Conservation (phyloP, 2,329 filamentous ascomycete species). For the Fusarium compactum region DNA sequence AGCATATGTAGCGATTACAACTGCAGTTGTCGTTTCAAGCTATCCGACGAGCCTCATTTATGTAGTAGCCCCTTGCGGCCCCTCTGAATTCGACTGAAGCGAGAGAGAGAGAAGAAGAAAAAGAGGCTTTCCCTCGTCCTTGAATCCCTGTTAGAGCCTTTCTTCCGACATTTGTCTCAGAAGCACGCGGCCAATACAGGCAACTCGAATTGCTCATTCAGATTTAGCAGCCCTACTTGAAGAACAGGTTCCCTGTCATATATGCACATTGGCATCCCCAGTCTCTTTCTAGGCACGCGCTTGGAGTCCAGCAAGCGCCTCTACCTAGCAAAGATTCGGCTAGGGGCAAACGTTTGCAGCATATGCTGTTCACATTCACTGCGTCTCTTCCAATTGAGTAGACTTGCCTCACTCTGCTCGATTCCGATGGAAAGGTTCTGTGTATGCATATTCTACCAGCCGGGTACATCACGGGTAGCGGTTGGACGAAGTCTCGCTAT, state of each 20-base stretch:
- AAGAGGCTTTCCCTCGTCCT: background rate
- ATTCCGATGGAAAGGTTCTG: slow-evolving; percentile 19
- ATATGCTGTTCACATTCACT: slow-evolving; percentile 26
- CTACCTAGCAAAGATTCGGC: slow-evolving; percentile 37
- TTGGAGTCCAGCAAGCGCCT: slow-evolving; percentile 42
- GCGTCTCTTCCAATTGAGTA: slow-evolving; percentile 22
- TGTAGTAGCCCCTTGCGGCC: background rate
- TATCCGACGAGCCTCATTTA: background rate
- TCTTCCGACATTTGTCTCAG: slow-evolving; percentile 39
- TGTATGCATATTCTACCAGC: slow-evolving; percentile 15
- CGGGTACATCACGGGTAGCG: slow-evolving; percentile 15
- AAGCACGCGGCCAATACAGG: slow-evolving; percentile 30
- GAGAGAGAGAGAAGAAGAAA: slow-evolving; percentile 1
- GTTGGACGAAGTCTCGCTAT: slow-evolving; percentile 11
- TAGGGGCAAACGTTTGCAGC: slow-evolving; percentile 31
- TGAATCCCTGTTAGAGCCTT: slow-evolving; percentile 13
- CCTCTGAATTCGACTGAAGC: background rate
- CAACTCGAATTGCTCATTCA: slow-evolving; percentile 35
- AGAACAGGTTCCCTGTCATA: slow-evolving; percentile 33
- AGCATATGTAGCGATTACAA: slow-evolving; percentile 7
- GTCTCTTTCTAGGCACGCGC: slow-evolving; percentile 15
- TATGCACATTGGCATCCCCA: slow-evolving; percentile 20
- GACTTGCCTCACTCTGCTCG: slow-evolving; percentile 30
- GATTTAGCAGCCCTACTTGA: slow-evolving; percentile 28
- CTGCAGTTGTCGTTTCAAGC: slow-evolving; percentile 1